phyloP scores from a whole-genome alignment of 768 basidiomycete species.

The Lactarius sp. region DNA sequence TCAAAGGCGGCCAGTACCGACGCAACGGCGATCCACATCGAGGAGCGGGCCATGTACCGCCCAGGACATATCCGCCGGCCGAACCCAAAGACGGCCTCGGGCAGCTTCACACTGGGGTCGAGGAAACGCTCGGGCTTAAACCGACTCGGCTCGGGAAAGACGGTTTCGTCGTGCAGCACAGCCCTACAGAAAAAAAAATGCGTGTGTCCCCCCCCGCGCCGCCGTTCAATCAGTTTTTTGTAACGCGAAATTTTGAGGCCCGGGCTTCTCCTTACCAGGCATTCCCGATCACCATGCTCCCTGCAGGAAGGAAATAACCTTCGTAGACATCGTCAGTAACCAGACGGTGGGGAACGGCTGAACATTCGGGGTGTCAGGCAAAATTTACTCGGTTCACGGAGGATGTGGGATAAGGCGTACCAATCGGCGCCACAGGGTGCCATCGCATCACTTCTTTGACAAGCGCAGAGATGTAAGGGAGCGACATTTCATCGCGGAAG shows the following conservation, averaged over 20 bases:
- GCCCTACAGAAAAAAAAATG: conserved; percentile 11
- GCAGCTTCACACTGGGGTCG: conserved; percentile 2
- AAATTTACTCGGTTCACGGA: background rate
- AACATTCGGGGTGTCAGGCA: background rate
- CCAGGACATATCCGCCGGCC: conserved; percentile 23
- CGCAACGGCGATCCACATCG: conserved; percentile 18
- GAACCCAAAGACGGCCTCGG: conserved; percentile 19
- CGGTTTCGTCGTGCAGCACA: conserved; percentile 14
- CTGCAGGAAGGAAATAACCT: conserved; percentile 32
- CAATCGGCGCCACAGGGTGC: conserved; percentile 27
- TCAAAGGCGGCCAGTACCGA: conserved; percentile 17
- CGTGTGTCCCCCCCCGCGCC: background rate
- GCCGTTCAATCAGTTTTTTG: background rate
- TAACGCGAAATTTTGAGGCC: no score
- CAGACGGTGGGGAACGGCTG: conserved; percentile 28
- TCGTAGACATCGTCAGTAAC: conserved; percentile 27
- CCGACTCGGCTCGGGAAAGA: conserved; percentile 16
- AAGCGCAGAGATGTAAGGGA: conserved; percentile 30
- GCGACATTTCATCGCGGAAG: conserved; percentile 24
- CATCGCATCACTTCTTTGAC: conserved; percentile 29
- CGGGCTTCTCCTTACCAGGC: conserved; percentile 15
- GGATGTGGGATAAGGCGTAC: background rate
- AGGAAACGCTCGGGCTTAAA: conserved; percentile 23
- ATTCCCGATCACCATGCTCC: conserved; percentile 29
- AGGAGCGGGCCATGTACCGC: conserved; percentile 19